Evolutionary conservation across 2,329 filamentous ascomycete genomes (phyloP).

Genomic region (Microcera coccophila): DNA sequence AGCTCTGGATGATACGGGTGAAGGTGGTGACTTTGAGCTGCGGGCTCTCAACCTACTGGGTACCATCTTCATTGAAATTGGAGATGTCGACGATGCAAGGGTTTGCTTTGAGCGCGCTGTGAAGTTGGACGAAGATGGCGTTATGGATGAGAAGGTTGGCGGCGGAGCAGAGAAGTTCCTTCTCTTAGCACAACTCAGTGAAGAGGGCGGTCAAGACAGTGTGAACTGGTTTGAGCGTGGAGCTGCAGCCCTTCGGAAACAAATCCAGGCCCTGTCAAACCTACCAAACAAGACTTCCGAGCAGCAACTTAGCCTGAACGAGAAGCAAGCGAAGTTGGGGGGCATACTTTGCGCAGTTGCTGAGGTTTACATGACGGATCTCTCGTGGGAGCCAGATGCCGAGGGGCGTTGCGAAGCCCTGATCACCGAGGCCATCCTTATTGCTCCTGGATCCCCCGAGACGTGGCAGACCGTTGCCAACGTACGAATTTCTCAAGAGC

Average conservation of each 20-base stretch:
- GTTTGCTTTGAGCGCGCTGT: constrained; percentile 70
- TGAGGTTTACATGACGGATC: constrained; percentile 98
- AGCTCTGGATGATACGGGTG: constrained; percentile 42
- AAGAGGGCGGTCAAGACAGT: constrained; percentile 63
- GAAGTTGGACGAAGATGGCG: constrained; percentile 71
- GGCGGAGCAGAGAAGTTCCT: constrained; percentile 92
- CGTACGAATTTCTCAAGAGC: constrained; percentile 83
- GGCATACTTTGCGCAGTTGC: constrained; percentile 90
- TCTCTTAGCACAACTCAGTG: constrained; percentile 86
- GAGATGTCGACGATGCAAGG: constrained; percentile 73
- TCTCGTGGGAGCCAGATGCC: constrained; percentile 88
- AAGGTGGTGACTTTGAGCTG: constrained; percentile 50
- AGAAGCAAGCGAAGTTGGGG: constrained; percentile 75
- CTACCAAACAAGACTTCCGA: constrained; percentile 35
- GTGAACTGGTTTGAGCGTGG: constrained; percentile 67
- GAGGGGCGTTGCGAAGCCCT: constrained; percentile 83
- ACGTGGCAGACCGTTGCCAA: constrained; percentile 95
- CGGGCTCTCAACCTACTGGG: constrained; percentile 72
- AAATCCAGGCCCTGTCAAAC: constrained; percentile 62
- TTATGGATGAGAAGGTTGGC: constrained; percentile 64
- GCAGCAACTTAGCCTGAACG: constrained; percentile 49
- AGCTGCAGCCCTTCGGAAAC: constrained; percentile 65
- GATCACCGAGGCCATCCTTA: constrained; percentile 83
- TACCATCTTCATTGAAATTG: constrained; percentile 77
- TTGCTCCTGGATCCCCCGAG: constrained; percentile 77